Percentiles rank a stretch among this genome's conserved stretches.
phyloP scores from a whole-genome alignment of 2,329 filamentous ascomycete species.

The Anisogramma anomala region DNA sequence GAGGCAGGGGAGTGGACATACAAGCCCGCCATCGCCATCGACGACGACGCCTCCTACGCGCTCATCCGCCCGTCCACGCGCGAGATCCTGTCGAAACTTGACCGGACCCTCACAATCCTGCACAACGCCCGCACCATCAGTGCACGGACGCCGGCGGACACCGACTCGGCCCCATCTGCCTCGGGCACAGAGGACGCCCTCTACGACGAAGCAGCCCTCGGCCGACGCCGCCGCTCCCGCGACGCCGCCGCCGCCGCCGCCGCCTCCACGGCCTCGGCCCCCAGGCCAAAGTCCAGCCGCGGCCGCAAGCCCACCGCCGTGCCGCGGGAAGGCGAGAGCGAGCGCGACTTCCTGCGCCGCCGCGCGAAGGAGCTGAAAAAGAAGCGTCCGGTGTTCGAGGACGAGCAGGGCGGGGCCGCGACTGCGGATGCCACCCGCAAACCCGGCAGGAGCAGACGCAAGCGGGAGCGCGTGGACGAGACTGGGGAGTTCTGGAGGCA shows the following conservation, averaged over 20 bases:
- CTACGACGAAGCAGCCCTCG: not conserved
- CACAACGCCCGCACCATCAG: slow-evolving; percentile 51
- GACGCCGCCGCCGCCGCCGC: not conserved
- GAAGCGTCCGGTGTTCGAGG: slow-evolving; percentile 27
- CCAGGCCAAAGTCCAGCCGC: slow-evolving; percentile 9
- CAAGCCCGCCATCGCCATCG: slow-evolving; percentile 48
- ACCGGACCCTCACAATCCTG: slow-evolving; percentile 57
- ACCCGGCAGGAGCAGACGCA: slow-evolving; percentile 13
- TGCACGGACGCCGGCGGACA: too few species aligned
- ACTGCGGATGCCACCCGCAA: slow-evolving; percentile 14
- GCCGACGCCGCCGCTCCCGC: not conserved
- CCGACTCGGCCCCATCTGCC: slow-evolving; percentile 19
- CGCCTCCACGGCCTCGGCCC: not conserved
- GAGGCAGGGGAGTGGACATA: slow-evolving; percentile 18
- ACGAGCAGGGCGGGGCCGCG: slow-evolving; percentile 19
- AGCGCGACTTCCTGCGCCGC: slow-evolving; percentile 26
- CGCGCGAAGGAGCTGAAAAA: slow-evolving; percentile 25
- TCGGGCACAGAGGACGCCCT: not conserved
- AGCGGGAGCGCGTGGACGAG: slow-evolving; percentile 17
- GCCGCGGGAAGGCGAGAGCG: slow-evolving; percentile 20
- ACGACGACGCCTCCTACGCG: slow-evolving; percentile 56
- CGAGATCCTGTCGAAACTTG: slow-evolving; percentile 59
- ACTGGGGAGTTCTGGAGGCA: slow-evolving; percentile 11
- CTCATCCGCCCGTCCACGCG: slow-evolving; percentile 58
- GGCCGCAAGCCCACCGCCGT: slow-evolving; percentile 15